Conservation (phyloP, 2,329 filamentous ascomycete species). For the Chaetomiaceae sp. region DNA sequence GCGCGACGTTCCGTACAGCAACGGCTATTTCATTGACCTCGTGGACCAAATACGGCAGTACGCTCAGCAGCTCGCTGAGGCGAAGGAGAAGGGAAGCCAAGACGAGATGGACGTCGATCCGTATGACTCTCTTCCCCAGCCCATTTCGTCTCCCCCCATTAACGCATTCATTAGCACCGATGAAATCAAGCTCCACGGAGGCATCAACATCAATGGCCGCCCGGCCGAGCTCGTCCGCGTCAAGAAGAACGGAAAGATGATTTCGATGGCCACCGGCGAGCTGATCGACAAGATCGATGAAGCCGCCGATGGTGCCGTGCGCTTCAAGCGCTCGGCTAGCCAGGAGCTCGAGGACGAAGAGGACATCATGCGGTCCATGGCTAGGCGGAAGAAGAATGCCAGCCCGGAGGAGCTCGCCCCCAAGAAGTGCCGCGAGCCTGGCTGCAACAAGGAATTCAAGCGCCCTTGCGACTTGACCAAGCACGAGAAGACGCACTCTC, state of each 20-base stretch:
- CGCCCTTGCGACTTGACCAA: conserved; percentile 96
- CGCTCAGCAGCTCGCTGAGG: conserved; percentile 73
- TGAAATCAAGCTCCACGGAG: conserved; percentile 73
- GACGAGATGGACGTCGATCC: conserved; percentile 53
- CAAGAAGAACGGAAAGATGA: conserved; percentile 70
- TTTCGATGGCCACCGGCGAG: conserved; percentile 68
- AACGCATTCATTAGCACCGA: conserved; percentile 41
- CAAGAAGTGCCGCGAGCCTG: conserved; percentile 66
- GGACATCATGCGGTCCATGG: conserved; percentile 85
- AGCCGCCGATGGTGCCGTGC: conserved; percentile 40
- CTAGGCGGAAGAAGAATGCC: conserved; percentile 88
- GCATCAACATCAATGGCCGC: conserved; percentile 72
- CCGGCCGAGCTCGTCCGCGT: conserved; percentile 79
- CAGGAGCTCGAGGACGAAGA: conserved; percentile 72
- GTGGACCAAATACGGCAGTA: conserved; percentile 89
- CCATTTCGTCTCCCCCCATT: conserved; percentile 4
- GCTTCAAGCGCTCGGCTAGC: conserved; percentile 61
- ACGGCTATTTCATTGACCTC: conserved; percentile 94
- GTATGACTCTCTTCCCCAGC: conserved; percentile 37
- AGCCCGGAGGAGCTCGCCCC: conserved; percentile 75
- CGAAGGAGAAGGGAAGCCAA: conserved; percentile 59
- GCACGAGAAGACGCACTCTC: conserved; percentile 95
- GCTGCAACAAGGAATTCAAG: conserved; percentile 89
- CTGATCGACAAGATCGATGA: conserved; percentile 50
- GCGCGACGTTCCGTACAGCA: conserved; percentile 84